Evolutionary conservation across 1,284 basidiomycete genomes (phyloP).

Genomic region (Puccinia hordei): DNA sequence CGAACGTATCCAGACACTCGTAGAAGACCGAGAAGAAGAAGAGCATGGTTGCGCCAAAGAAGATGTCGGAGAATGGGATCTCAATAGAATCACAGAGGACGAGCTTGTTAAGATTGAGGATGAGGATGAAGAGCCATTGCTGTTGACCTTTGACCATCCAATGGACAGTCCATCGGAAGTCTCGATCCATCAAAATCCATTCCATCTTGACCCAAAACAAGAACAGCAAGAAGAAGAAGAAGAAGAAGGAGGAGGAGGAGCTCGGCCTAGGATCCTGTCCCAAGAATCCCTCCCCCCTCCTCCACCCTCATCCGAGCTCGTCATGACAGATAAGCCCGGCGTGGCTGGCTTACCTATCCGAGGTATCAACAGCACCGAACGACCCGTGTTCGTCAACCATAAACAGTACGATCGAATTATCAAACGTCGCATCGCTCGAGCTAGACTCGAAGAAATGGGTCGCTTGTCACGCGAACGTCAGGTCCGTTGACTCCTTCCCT

Average conservation of each 20-base stretch:
- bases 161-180: neutral
- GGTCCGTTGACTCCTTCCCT: conserved; percentile 59
- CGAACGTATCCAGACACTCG: neutral
- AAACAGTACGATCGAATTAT: conserved; percentile 97
- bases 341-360: conserved; percentile 24
- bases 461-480: conserved; percentile 86
- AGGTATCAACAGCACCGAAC: conserved; percentile 66
- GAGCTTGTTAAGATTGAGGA: neutral
- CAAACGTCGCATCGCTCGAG: conserved; percentile 82
- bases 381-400: conserved; percentile 93
- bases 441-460: conserved; percentile 86
- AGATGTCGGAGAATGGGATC: neutral
- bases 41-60: neutral
- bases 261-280: no score
- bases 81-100: neutral
- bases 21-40: conserved; percentile 2
- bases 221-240: neutral
- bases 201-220: neutral
- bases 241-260: conserved; percentile 2
- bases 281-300: neutral
- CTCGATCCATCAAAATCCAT: no score
- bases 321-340: conserved; percentile 29
- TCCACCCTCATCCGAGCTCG: neutral
- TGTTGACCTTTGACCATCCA: no score
- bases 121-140: neutral